A percentile compares a stretch with the other conserved stretches of the same genome.
phyloP scores from a whole-genome alignment of 2,329 filamentous ascomycete species.

The Parasarocladium wereldwijsianum region DNA sequence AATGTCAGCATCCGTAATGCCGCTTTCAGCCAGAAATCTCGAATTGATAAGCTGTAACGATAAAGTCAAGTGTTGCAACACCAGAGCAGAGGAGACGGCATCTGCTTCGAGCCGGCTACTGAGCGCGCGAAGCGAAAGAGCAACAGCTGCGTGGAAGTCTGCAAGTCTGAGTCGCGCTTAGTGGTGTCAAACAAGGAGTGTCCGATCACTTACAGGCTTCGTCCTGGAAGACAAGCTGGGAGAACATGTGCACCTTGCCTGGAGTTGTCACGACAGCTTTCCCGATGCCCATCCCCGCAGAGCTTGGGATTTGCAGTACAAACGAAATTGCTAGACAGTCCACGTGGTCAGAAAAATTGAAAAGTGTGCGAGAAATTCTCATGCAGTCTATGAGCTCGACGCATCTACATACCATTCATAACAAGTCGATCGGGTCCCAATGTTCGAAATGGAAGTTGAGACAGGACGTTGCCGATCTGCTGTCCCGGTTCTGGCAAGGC shows the following conservation, averaged over 20 bases:
- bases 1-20: slow-evolving; percentile 2
- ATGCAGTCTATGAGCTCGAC: too few relatives aligned
- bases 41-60: slow-evolving; percentile 4
- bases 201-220: slow-evolving; percentile 2
- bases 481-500: background rate
- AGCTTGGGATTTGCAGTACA: slow-evolving; percentile 1
- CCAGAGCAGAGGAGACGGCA: background rate
- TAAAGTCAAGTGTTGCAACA: slow-evolving; percentile 2
- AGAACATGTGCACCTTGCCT: slow-evolving; percentile 2
- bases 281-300: slow-evolving; percentile 1
- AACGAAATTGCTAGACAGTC: slow-evolving; percentile 1
- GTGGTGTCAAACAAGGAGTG: background rate
- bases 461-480: slow-evolving; percentile 2
- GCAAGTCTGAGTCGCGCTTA: background rate
- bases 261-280: slow-evolving; percentile 1
- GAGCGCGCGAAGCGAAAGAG: slow-evolving; percentile 1
- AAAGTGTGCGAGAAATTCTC: too few relatives aligned
- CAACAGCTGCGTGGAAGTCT: slow-evolving; percentile 3
- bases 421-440: slow-evolving; percentile 3
- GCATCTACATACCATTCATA: slow-evolving; percentile 4
- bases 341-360: too few relatives aligned
- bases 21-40: background rate
- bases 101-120: background rate
- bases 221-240: slow-evolving; percentile 2
- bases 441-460: slow-evolving; percentile 1